These are phyloP conservation scores for Diaporthe citriasiana DNA, from an alignment of 2,329 filamentous ascomycete species.

Conservation along the genomic window DNA sequence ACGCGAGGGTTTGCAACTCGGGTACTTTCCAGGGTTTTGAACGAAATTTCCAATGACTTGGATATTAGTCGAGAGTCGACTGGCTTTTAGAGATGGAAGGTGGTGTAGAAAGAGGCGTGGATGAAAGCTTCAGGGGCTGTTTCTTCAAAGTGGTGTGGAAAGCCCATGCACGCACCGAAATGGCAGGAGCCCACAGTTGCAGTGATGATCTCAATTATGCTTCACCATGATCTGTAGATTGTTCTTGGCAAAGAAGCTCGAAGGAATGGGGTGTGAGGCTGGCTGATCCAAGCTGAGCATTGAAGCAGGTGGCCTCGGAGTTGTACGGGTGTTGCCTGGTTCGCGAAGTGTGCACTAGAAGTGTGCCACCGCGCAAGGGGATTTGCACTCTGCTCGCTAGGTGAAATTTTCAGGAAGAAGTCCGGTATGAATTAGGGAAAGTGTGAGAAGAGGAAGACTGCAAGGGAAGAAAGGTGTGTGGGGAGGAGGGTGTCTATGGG, in stretches of 20 bases:
- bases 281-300: too few species aligned
- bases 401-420: background rate
- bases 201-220: too few species aligned
- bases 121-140: background rate
- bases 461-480: background rate
- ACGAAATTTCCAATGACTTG: background rate
- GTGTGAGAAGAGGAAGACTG: too few species aligned
- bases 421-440: background rate
- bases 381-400: background rate
- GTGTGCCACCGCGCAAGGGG: background rate
- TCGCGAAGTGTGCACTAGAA: background rate
- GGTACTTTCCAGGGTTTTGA: too few species aligned
- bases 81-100: background rate
- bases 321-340: background rate
- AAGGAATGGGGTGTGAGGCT: background rate
- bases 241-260: background rate
- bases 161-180: background rate
- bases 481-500: too few species aligned
- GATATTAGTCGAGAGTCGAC: background rate
- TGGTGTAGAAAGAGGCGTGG: background rate
- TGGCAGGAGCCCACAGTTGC: background rate
- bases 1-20: background rate
- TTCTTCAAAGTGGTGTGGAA: background rate
- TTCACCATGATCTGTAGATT: too few species aligned
- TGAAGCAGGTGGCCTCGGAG: background rate